A percentile compares a stretch with the other conserved stretches of the same genome.
phyloP scores from a whole-genome alignment of 352 stramenopile species.

The Phytophthora pini region DNA sequence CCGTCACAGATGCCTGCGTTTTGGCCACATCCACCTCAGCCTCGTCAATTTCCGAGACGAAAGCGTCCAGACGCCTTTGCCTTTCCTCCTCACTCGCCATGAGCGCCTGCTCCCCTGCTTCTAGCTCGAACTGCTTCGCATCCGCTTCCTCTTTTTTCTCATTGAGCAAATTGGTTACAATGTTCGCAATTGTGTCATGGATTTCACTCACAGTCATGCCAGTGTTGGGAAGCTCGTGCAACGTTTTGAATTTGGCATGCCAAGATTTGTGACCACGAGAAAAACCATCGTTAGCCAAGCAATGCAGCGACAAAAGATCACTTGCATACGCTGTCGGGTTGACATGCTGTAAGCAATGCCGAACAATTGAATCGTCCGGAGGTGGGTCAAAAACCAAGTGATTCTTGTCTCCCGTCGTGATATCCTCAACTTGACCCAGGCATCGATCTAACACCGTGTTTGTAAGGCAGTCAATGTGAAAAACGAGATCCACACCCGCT shows the following conservation, averaged over 20 bases:
- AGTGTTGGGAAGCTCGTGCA: conserved; percentile 34
- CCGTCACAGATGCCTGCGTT: conserved; percentile 47
- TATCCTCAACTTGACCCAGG: conserved; percentile 64
- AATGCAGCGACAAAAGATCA: conserved; percentile 67
- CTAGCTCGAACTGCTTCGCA: conserved; percentile 33
- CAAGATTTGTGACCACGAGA: conserved; percentile 42
- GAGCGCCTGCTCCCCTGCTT: conserved; percentile 30
- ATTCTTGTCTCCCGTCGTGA: conserved; percentile 41
- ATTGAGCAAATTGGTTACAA: conserved; percentile 42
- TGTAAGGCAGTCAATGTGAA: conserved; percentile 57
- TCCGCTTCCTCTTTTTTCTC: conserved; percentile 19
- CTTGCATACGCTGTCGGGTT: conserved; percentile 52
- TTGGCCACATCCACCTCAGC: conserved; percentile 47
- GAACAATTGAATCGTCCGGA: conserved; percentile 48
- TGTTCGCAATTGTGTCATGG: conserved; percentile 38
- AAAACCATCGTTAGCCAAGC: conserved; percentile 36
- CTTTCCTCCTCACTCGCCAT: conserved; percentile 53
- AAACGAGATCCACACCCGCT: conserved; percentile 77
- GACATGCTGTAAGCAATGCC: conserved; percentile 60
- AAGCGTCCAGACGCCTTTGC: conserved; percentile 35
- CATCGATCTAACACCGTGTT: conserved; percentile 57
- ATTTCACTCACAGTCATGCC: conserved; percentile 38
- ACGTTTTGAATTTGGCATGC: conserved; percentile 58
- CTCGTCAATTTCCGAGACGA: conserved; percentile 45
- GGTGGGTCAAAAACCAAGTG: conserved; percentile 65